Percentiles rank a stretch among this genome's conserved stretches.
Conservation (phyloP, 352 stramenopile species). For the Globisporangium paroecandrum region DNA sequence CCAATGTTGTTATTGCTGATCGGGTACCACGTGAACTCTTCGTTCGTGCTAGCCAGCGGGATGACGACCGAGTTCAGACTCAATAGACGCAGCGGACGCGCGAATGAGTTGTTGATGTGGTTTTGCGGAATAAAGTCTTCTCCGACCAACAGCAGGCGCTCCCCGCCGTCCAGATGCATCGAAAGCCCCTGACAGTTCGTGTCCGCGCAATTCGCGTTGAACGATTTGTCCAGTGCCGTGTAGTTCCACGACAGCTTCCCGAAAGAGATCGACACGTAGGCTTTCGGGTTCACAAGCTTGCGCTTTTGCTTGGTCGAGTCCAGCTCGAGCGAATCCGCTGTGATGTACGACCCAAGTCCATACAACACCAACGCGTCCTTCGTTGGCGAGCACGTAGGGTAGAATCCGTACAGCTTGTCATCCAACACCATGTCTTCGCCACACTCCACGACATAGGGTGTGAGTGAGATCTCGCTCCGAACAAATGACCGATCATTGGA, state of each 20-base stretch:
- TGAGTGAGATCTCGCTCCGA: constrained; percentile 14
- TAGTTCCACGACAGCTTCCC: constrained; percentile 40
- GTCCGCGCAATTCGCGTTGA: constrained; percentile 22
- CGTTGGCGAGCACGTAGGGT: not conserved
- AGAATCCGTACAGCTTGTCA: constrained; percentile 8
- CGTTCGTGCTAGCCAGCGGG: constrained; percentile 1
- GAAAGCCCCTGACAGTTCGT: constrained; percentile 32
- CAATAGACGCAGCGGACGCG: constrained; percentile 11
- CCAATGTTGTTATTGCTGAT: constrained; percentile 6
- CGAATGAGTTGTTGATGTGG: constrained; percentile 18
- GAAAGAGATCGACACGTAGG: constrained; percentile 34
- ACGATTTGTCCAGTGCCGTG: constrained; percentile 24
- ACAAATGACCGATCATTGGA: constrained; percentile 13
- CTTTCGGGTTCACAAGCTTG: constrained; percentile 16
- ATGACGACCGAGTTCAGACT: constrained; percentile 14
- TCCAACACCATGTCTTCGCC: not conserved
- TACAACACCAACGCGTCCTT: constrained; percentile 15
- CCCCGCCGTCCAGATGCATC: constrained; percentile 23
- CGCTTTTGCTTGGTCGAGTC: constrained; percentile 11
- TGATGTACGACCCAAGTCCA: constrained; percentile 19
- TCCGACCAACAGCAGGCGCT: constrained; percentile 28
- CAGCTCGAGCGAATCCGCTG: constrained; percentile 16
- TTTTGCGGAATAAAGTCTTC: constrained; percentile 25
- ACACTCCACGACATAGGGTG: constrained; percentile 13
- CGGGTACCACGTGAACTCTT: constrained; percentile 12